Conservation (phyloP, 176 grass and related monocot species). For the Saccharum spontaneum region DNA sequence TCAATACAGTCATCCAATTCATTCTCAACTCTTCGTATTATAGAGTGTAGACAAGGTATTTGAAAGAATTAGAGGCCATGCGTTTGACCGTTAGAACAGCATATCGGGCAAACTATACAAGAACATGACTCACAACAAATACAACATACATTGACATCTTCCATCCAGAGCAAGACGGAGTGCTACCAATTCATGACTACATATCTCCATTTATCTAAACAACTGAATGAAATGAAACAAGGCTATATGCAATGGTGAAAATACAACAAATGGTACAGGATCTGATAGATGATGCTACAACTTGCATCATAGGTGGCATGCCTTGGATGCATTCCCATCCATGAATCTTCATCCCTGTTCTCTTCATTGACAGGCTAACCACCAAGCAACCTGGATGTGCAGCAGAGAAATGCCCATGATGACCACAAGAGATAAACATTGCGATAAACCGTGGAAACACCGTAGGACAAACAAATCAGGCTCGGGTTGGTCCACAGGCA, state of each 20-base stretch:
- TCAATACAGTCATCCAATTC: too few species aligned
- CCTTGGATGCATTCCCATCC: background rate
- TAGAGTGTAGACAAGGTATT: background rate
- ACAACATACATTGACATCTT: constrained; percentile 7
- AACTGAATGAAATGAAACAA: constrained; percentile 1
- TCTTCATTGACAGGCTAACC: background rate
- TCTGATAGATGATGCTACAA: background rate
- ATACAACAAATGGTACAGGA: constrained; percentile 10
- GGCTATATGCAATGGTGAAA: background rate
- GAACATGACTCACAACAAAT: constrained; percentile 7
- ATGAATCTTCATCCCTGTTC: background rate
- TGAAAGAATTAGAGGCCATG: background rate
- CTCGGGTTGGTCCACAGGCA: background rate
- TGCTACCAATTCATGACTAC: background rate
- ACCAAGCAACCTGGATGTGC: background rate
- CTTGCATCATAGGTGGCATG: background rate
- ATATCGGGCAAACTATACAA: background rate
- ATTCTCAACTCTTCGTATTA: too few species aligned
- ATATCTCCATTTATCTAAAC: constrained; percentile 12
- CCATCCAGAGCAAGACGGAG: background rate
- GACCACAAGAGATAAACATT: background rate
- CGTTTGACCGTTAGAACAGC: background rate
- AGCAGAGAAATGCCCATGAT: background rate
- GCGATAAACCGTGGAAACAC: background rate
- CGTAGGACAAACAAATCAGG: background rate